Evolutionary conservation across 2,329 filamentous ascomycete genomes (phyloP), one percentile per base, ranked within the genome.

Genomic region (Macrophomina tecta): DNA sequence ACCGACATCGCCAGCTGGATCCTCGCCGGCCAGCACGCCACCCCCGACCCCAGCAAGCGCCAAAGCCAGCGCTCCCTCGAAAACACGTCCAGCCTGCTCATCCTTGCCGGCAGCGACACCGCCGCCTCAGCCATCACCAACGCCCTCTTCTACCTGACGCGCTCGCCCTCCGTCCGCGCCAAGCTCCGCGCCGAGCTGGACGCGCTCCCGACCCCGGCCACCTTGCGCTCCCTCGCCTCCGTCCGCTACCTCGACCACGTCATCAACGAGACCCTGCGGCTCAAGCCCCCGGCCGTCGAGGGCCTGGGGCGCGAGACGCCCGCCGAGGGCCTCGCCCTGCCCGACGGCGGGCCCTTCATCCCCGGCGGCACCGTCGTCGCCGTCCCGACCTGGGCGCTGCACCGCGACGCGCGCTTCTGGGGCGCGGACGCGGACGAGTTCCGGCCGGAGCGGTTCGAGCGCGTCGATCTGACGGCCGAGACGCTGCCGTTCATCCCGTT

Each of bases 221-320:
- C 66, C 1, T 2, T 12, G 36, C 36, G 36, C 6, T 7, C 6
- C 36, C 69, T 38, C 74, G 72, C 45, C 68, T 11, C 70, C 1
- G 66, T 78, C 28, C 9, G 70, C 1, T 73, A 77, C 46, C 73
- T 82, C 6, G 79, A 81, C 63, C 78, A 73, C 14, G 71, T 76
- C 14, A 81, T 82, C 72, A 77, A 82, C 64, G 81, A 83, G 67
- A 73, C 79, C 1, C 70, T 82, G 1, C 76, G 81, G n/a, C 71
- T 83, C 4, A 74, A 81, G 61, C 79, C 81, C 4, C 74, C 80
- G 0, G 76, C 81, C 1, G 77, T 78, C 1, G 74, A 73, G 5
- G 78, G 52, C 5, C 52, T 55, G 1, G 71, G 72, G 30, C 72
- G 81, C 2, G 56, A 76, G 11, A 81, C 80, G 1, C 80, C 80